These are phyloP conservation scores for Lepiota brunneoincarnata DNA, from an alignment of 768 basidiomycete genomes.

Conservation along the genomic window DNA sequence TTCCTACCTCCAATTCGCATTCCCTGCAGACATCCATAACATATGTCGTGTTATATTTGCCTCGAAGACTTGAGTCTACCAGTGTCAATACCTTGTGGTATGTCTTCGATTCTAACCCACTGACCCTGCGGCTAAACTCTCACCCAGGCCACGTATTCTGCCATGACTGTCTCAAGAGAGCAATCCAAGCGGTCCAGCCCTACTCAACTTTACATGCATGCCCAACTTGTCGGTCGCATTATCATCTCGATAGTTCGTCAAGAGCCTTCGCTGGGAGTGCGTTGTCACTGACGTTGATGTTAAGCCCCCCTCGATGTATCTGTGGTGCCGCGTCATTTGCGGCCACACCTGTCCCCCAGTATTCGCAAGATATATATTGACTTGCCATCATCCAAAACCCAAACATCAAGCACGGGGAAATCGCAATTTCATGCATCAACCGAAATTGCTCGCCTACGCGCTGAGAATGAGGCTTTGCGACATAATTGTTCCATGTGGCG, in stretches of 20 bases:
- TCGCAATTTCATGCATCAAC: slow-evolving; percentile 13
- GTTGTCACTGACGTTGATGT: neutral
- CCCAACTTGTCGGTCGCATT: slow-evolving; percentile 54
- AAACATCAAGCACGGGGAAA: slow-evolving; percentile 8
- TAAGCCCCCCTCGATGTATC: slow-evolving; percentile 46
- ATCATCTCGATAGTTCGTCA: slow-evolving; percentile 46
- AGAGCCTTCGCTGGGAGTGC: neutral
- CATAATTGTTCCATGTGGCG: slow-evolving; percentile 44
- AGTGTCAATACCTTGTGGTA: slow-evolving; percentile 64
- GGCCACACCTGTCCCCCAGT: slow-evolving; percentile 53
- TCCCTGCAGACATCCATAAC: slow-evolving; percentile 13
- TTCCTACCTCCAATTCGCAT: neutral
- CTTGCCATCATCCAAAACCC: slow-evolving; percentile 16
- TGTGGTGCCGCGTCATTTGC: slow-evolving; percentile 54
- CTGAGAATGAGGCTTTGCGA: slow-evolving; percentile 42
- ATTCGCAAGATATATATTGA: slow-evolving; percentile 58
- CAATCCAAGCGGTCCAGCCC: slow-evolving; percentile 45
- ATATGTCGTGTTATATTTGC: slow-evolving; percentile 62
- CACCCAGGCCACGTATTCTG: slow-evolving; percentile 64
- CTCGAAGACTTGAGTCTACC: slow-evolving; percentile 52
- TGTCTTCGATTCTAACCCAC: slow-evolving; percentile 17
- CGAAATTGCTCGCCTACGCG: slow-evolving; percentile 38
- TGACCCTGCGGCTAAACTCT: neutral
- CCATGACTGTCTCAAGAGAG: slow-evolving; percentile 51
- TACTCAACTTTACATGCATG: slow-evolving; percentile 49